A percentile compares a stretch with the other conserved stretches of the same genome.
Evolutionary conservation across 176 grass and related monocot species (phyloP).

Genomic region (Thinopyrum elongatum): DNA sequence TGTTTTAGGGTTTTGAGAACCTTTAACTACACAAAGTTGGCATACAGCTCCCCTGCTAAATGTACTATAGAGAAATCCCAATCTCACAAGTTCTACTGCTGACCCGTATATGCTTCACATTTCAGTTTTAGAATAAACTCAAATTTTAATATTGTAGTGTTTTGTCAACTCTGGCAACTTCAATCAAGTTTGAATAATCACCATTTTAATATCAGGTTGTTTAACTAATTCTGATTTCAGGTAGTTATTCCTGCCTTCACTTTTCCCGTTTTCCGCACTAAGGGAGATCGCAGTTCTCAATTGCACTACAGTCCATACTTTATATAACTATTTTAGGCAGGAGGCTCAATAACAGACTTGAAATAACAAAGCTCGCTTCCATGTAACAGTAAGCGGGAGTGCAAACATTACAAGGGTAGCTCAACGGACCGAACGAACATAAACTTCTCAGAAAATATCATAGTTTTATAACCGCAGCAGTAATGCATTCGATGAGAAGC

Average conservation of each 20-base stretch:
- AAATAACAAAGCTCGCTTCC: neutral
- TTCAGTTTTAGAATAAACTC: neutral
- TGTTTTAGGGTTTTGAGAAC: neutral
- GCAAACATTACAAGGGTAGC: neutral
- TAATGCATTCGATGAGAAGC: neutral
- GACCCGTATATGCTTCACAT: neutral
- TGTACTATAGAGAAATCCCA: neutral
- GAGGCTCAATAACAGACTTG: neutral
- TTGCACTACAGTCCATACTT: neutral
- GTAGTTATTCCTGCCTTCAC: conserved; percentile 6
- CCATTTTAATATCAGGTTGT: neutral
- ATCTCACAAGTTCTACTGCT: neutral
- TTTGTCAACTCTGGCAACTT: neutral
- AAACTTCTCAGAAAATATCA: neutral
- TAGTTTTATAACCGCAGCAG: neutral
- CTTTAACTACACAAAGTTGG: neutral
- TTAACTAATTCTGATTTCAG: neutral
- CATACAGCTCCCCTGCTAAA: conserved; percentile 8
- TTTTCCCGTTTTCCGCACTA: neutral
- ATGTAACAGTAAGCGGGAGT: neutral
- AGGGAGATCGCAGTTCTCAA: neutral
- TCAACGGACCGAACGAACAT: conserved; percentile 6
- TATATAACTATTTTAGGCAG: neutral
- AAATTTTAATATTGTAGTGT: neutral
- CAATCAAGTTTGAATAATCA: conserved; percentile 11